phyloP scores from a whole-genome alignment of 2,329 filamentous ascomycete species.

The Hypoxylon sp. region DNA sequence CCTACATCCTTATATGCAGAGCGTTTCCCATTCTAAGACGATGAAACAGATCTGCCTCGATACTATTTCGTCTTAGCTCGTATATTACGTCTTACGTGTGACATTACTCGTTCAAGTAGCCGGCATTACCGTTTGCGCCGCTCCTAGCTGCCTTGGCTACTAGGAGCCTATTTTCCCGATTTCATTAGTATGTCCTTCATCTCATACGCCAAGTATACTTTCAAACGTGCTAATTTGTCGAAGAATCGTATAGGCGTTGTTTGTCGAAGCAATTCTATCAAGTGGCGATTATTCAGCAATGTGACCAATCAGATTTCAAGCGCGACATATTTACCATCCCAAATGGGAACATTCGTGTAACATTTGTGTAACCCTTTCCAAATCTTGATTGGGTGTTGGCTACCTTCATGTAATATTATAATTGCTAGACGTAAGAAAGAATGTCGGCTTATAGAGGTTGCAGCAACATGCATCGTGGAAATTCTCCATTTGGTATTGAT shows the following conservation, averaged over 20 bases:
- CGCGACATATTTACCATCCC: neutral
- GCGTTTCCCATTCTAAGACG: constrained; percentile 7
- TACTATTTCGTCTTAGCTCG: constrained; percentile 1
- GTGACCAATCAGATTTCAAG: neutral
- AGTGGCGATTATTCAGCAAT: neutral
- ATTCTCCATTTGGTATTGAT: neutral
- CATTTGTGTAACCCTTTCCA: neutral
- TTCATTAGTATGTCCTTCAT: neutral
- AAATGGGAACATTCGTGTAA: neutral
- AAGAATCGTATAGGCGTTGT: neutral
- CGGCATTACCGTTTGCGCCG: neutral
- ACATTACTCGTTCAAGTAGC: constrained; percentile 14
- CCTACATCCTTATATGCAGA: constrained; percentile 2
- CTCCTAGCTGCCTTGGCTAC: neutral
- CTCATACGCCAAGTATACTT: constrained; percentile 7
- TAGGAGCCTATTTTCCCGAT: neutral
- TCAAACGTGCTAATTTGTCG: neutral
- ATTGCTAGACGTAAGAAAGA: neutral
- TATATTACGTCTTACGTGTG: constrained; percentile 12
- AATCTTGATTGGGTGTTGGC: neutral
- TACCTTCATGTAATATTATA: neutral
- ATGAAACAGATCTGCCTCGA: neutral
- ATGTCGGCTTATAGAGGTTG: neutral
- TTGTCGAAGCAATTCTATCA: neutral
- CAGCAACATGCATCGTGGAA: neutral